Evolutionary conservation across 108 stramenopile genomes (phyloP).

Genomic region (Cyclostephanos invisitatus): DNA sequence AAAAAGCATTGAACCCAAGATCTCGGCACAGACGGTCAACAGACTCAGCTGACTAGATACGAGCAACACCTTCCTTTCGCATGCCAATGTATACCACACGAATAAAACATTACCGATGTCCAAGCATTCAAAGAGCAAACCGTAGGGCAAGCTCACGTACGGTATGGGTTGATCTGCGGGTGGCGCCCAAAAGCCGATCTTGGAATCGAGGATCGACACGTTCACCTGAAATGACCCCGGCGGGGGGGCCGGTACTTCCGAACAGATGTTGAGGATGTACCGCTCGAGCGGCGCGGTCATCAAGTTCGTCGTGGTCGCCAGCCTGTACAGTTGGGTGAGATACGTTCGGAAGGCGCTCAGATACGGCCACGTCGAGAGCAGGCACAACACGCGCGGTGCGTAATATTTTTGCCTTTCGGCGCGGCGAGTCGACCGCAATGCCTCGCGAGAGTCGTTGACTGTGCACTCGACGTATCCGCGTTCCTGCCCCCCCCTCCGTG

Average conservation of each 20-base stretch:
- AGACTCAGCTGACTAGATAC: slow-evolving; percentile 85
- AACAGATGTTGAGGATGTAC: slow-evolving; percentile 93
- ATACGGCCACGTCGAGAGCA: slow-evolving; percentile 96
- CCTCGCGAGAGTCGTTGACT: slow-evolving; percentile 30
- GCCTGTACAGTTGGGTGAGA: slow-evolving; percentile 90
- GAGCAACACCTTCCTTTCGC: slow-evolving; percentile 88
- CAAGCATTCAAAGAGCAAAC: slow-evolving; percentile 89
- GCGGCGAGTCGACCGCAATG: slow-evolving; percentile 26
- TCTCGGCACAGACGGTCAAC: slow-evolving; percentile 92
- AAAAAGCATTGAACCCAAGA: slow-evolving; percentile 90
- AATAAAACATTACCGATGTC: slow-evolving; percentile 79
- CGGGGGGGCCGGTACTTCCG: slow-evolving; percentile 96
- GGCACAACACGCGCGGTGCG: slow-evolving; percentile 87
- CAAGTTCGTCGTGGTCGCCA: slow-evolving; percentile 84
- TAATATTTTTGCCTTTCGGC: slow-evolving; percentile 53
- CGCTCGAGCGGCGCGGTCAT: slow-evolving; percentile 94
- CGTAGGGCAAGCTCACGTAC: slow-evolving; percentile 91
- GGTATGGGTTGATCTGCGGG: slow-evolving; percentile 95
- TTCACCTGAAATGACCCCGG: slow-evolving; percentile 91
- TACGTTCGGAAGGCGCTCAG: slow-evolving; percentile 88
- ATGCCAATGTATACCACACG: slow-evolving; percentile 78
- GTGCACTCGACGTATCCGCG: slow-evolving; percentile 39
- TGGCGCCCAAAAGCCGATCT: slow-evolving; percentile 89
- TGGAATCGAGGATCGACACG: slow-evolving; percentile 67
- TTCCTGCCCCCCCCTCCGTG: slow-evolving; percentile 37